Percentiles rank a stretch among this genome's conserved stretches.
Conservation (phyloP, 2,329 filamentous ascomycete species). For the Fusarium sp. region DNA sequence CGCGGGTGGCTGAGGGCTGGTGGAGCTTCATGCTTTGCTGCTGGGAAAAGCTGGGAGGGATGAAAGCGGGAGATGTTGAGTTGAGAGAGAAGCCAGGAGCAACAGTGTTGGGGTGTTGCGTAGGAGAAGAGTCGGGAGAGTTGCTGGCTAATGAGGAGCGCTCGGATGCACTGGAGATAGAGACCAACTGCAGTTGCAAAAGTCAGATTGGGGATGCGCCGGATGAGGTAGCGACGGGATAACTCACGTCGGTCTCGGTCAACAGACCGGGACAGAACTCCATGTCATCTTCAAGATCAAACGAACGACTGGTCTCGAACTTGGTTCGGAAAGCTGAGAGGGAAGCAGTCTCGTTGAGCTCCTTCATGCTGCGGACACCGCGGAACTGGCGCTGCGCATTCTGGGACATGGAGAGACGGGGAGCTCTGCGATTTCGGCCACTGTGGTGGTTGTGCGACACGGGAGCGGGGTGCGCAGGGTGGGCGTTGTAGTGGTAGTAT, state of each 20-base stretch:
- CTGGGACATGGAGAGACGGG: conserved; percentile 81
- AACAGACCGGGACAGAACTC: conserved; percentile 94
- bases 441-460: conserved; percentile 82
- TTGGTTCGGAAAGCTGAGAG: conserved; percentile 83
- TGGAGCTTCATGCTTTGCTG: conserved; percentile 81
- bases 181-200: conserved; percentile 75
- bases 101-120: conserved; percentile 85
- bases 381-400: conserved; percentile 89
- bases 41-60: conserved; percentile 74
- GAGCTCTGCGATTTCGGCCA: conserved; percentile 85
- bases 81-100: conserved; percentile 80
- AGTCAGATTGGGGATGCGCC: conserved; percentile 46
- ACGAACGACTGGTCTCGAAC: conserved; percentile 91
- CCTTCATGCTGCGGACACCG: conserved; percentile 85
- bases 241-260: conserved; percentile 90
- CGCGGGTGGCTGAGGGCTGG: conserved; percentile 88
- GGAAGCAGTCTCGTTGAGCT: conserved; percentile 80
- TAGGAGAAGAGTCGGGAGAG: conserved; percentile 90
- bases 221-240: conserved; percentile 22
- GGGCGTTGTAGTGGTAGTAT: conserved; percentile 71
- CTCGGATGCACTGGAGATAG: conserved; percentile 92
- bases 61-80: conserved; percentile 73
- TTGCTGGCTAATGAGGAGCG: conserved; percentile 94
- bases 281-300: conserved; percentile 95
- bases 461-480: conserved; percentile 68